Percentiles rank a stretch among this genome's conserved stretches.
phyloP scores from a whole-genome alignment of 2,329 filamentous ascomycete species.

The Colletotrichum sp. region DNA sequence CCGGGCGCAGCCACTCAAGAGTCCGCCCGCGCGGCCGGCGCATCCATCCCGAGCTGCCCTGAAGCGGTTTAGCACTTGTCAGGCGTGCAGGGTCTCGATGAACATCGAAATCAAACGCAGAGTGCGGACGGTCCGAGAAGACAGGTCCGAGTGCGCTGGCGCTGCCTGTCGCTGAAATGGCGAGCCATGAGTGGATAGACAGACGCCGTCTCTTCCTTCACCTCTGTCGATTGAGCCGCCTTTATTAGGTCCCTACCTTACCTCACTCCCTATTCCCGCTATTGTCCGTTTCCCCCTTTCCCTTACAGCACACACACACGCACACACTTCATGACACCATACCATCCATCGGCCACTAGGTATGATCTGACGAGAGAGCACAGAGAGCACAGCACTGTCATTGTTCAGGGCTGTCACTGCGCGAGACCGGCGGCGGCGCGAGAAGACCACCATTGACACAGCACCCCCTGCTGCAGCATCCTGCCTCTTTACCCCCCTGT shows the following conservation, averaged over 20 bases:
- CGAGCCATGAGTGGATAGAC: not conserved
- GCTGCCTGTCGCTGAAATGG: not conserved
- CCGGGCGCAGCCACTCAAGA: not conserved
- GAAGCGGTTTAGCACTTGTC: constrained; percentile 13
- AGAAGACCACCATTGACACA: not conserved
- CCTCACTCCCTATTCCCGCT: not conserved
- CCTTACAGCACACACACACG: not conserved
- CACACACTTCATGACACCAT: not conserved
- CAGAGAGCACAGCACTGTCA: not conserved
- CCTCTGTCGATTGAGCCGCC: not conserved
- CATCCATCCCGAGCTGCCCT: constrained; percentile 8
- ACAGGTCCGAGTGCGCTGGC: not conserved
- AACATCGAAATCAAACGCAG: constrained; percentile 21
- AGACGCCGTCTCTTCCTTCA: not conserved
- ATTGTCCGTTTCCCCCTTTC: not conserved
- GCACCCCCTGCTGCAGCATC: not conserved
- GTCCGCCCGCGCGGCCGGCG: constrained; percentile 14
- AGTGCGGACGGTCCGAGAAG: constrained; percentile 10
- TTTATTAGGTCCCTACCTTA: not conserved
- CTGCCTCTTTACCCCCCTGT: not conserved
- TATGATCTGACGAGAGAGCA: not conserved
- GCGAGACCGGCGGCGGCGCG: not conserved
- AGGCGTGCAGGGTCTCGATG: constrained; percentile 13
- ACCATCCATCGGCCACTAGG: not conserved
- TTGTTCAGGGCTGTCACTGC: not conserved